These are phyloP conservation scores for Micractinium sp. DNA, from an alignment of 139 green algal species.

Conservation along the genomic window DNA sequence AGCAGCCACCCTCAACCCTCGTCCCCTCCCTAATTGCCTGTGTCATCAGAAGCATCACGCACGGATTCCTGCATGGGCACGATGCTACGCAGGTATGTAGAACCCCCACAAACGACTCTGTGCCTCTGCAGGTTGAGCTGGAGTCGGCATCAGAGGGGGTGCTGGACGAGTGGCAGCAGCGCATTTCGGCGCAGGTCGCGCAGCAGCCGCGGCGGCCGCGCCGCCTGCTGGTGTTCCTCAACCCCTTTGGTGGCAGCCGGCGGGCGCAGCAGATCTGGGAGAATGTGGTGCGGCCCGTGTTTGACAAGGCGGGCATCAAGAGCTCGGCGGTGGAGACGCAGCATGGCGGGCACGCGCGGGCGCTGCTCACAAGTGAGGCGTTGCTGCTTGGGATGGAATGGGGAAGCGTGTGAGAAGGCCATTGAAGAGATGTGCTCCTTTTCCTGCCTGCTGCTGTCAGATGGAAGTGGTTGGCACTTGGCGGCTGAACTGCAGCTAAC, in stretches of 20 bases:
- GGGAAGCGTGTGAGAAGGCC: background rate
- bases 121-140: slow-evolving; percentile 10
- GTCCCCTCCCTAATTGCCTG: no score
- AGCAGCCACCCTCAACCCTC: no score
- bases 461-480: no score
- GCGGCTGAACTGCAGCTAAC: no score
- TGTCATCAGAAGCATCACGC: no score
- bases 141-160: slow-evolving; percentile 9
- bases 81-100: no score
- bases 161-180: background rate
- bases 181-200: background rate
- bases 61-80: no score
- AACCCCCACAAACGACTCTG: no score
- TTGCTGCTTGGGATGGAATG: background rate
- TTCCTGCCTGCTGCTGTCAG: no score
- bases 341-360: slow-evolving; percentile 61
- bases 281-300: slow-evolving; percentile 60
- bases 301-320: slow-evolving; percentile 65
- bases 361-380: slow-evolving; percentile 49
- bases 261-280: slow-evolving; percentile 60
- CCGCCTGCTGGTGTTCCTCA: slow-evolving; percentile 83
- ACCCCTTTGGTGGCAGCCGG: slow-evolving; percentile 74
- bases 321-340: slow-evolving; percentile 65
- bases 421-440: no score
- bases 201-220: slow-evolving; percentile 6